Evolutionary conservation across 2,329 filamentous ascomycete genomes (phyloP).

Genomic region (Pseudopithomyces chartarum): DNA sequence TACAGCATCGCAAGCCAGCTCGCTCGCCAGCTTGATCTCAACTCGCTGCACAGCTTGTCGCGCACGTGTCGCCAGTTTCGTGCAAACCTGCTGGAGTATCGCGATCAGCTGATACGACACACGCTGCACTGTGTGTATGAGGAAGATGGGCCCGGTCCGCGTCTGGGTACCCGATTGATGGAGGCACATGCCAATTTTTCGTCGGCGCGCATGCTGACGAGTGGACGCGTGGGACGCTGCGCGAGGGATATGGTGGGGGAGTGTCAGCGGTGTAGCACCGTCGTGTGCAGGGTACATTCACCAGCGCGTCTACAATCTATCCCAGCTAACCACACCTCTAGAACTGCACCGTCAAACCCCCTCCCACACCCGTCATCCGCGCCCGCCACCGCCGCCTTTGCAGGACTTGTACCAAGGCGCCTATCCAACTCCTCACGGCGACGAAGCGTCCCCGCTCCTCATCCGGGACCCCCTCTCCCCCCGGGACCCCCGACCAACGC

Average conservation of each 20-base stretch:
- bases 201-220: slow-evolving; percentile 47
- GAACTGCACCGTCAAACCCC: slow-evolving; percentile 91
- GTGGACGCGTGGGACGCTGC: slow-evolving; percentile 76
- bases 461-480: slow-evolving; percentile 28
- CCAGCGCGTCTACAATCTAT: not conserved
- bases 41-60: slow-evolving; percentile 82
- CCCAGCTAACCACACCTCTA: slow-evolving; percentile 45
- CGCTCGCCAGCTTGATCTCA: slow-evolving; percentile 80
- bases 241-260: slow-evolving; percentile 85
- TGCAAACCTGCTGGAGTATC: slow-evolving; percentile 77
- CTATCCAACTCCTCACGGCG: slow-evolving; percentile 61
- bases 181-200: slow-evolving; percentile 22
- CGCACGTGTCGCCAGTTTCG: slow-evolving; percentile 81
- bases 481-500: slow-evolving; percentile 24
- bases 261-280: slow-evolving; percentile 75
- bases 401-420: slow-evolving; percentile 72
- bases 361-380: slow-evolving; percentile 68
- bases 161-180: slow-evolving; percentile 51
- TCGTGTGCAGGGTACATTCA: slow-evolving; percentile 78
- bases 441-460: slow-evolving; percentile 24
- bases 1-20: slow-evolving; percentile 76
- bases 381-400: slow-evolving; percentile 84
- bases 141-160: slow-evolving; percentile 56
- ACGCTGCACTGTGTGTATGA: slow-evolving; percentile 85
- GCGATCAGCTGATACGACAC: slow-evolving; percentile 71